Percentiles rank a stretch among this genome's conserved stretches.
Evolutionary conservation across 257 asterid species (phyloP).

Genomic region (Solanum acaule): DNA sequence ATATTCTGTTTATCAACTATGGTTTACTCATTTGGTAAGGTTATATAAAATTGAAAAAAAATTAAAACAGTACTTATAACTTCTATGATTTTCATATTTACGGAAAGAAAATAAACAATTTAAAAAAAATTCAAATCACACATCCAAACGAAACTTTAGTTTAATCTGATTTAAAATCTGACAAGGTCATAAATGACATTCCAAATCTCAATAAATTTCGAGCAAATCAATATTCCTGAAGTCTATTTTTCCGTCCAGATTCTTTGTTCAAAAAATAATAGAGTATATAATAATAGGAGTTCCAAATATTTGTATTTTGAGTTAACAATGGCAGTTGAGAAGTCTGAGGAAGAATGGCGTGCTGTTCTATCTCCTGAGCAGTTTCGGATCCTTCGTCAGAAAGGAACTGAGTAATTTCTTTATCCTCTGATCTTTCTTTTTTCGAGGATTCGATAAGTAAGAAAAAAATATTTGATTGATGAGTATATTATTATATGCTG

Average conservation of each 20-base stretch:
- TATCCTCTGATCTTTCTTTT: neutral
- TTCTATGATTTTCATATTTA: neutral
- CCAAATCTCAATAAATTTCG: neutral
- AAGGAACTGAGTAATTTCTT: conserved; percentile 60
- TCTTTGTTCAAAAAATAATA: too few relatives aligned
- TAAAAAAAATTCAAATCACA: neutral
- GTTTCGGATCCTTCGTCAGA: conserved; percentile 58
- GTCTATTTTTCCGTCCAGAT: conserved; percentile 22
- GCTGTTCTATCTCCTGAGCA: conserved; percentile 58
- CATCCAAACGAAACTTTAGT: neutral
- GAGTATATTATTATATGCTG: neutral
- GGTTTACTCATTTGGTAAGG: too few relatives aligned
- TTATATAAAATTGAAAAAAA: neutral
- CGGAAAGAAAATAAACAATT: too few relatives aligned
- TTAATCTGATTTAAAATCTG: neutral
- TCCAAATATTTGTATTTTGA: neutral
- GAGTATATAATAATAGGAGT: too few relatives aligned
- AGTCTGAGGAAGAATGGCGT: conserved; percentile 75
- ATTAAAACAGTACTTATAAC: neutral
- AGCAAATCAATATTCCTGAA: neutral
- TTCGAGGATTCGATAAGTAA: neutral
- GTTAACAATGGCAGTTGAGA: conserved; percentile 26
- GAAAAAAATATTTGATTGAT: neutral
- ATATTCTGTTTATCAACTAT: too few relatives aligned
- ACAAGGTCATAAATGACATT: neutral